Evolutionary conservation across 305 asterid genomes (phyloP).

Genomic region (Fraxinus platypoda): DNA sequence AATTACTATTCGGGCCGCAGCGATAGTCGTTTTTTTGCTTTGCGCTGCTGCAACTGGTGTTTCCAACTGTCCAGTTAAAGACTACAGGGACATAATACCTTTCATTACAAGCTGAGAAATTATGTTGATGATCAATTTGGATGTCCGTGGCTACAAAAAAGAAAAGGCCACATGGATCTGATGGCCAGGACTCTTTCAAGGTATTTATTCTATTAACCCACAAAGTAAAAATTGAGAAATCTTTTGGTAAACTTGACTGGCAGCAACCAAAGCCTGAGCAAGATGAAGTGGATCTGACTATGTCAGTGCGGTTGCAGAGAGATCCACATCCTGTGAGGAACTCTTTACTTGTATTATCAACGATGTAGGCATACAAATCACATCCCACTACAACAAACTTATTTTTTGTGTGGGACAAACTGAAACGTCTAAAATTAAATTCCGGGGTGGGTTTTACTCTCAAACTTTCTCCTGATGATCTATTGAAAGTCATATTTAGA

Average conservation of each 20-base stretch:
- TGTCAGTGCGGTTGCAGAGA: conserved; percentile 20
- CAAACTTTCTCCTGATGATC: conserved; percentile 16
- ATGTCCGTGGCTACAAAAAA: conserved; percentile 19
- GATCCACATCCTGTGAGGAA: conserved; percentile 29
- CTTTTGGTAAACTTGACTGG: conserved; percentile 17
- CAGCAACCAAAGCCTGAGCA: conserved; percentile 38
- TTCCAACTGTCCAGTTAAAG: conserved; percentile 34
- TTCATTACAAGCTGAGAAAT: conserved; percentile 15
- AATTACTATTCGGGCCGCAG: conserved; percentile 23
- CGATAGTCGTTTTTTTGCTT: background rate
- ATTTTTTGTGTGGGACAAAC: conserved; percentile 15
- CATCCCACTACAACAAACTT: conserved; percentile 31
- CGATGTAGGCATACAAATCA: conserved; percentile 24
- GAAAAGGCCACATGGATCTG: conserved; percentile 19
- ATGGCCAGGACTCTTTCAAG: background rate
- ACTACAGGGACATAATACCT: background rate
- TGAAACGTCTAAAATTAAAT: background rate
- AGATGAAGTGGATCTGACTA: background rate
- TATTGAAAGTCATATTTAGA: background rate
- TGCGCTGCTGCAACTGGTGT: conserved; percentile 30
- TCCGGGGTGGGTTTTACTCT: background rate
- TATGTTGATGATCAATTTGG: background rate
- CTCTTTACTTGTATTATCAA: conserved; percentile 2
- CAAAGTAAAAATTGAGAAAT: background rate
- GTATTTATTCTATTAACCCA: conserved; percentile 29